Base-by-base conservation (phyloP, 2,329 filamentous ascomycete genomes). In the Huntiella savannae region DNA sequence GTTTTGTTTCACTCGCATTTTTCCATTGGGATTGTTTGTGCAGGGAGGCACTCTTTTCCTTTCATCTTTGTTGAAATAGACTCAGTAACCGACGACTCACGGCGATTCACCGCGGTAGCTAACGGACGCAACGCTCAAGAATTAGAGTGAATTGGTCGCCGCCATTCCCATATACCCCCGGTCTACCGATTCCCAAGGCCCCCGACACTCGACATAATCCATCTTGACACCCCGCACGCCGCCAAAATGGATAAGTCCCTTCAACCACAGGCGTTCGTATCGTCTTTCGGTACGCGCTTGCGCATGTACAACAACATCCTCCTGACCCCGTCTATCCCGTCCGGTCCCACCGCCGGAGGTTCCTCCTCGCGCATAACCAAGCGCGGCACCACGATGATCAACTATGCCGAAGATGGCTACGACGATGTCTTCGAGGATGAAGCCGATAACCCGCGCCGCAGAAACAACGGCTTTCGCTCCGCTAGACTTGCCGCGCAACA, bases 371-470 rank as follows among this genome's bases (percentile, higher is more conserved):
- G 88, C 59, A 93, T 83, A n/a, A 96, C 91, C 6, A 96, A 98
- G 67, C 81, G 91, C 62, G 91, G 91, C 49, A 96, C 91, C 2
- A 91, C 84, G 33, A 83, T 88, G 52, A 91, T 96, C 63, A 98
- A 95, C 65, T 98, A 98, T 59, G 88, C 91, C 17, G 91, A 98
- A 60, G 88, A 96, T 60, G 87, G 87, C 40, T 93, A 80, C 57
- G 88, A 95, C 53, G 86, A 88, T 56, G 62, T 74, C 48, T 62
- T 74, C 48, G 73, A 77, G 34, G 73, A 79, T 47, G 82, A 85
- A 52, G 79, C 82, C 43, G 81, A 85, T 52, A 80, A 84, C 47
- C 69, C 74, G 50, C 74, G 84, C 52, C 78, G 88, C 52, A 79
- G 79, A 2, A 82, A 83, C 10, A 92, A 86, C 0, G 86, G 87